These are phyloP conservation scores for Globisporangium echinulatum DNA, from an alignment of 352 stramenopile species.

Conservation along the genomic window DNA sequence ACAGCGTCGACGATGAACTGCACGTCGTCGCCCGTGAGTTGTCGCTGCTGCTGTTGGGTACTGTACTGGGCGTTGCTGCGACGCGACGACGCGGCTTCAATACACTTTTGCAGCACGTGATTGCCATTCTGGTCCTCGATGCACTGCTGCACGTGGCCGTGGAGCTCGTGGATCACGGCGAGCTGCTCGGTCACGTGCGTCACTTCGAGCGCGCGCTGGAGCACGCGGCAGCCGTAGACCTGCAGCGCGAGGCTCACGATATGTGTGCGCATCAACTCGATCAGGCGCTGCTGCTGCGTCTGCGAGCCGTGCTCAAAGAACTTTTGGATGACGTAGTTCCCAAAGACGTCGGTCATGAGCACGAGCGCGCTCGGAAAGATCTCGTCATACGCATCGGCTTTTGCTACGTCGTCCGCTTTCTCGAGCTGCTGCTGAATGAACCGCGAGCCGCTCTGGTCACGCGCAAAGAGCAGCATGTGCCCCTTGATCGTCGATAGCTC, in stretches of 20 bases:
- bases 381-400: slow-evolving; percentile 75
- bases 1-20: slow-evolving; percentile 98
- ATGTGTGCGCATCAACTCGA: slow-evolving; percentile 87
- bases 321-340: slow-evolving; percentile 99
- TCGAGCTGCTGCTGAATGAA: slow-evolving; percentile 89
- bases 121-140: slow-evolving; percentile 98
- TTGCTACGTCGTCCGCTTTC: slow-evolving; percentile 65
- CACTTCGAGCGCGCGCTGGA: slow-evolving; percentile 91
- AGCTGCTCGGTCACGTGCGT: slow-evolving; percentile 70
- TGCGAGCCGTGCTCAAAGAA: slow-evolving; percentile 92
- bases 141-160: slow-evolving; percentile 85
- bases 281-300: slow-evolving; percentile 83
- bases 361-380: slow-evolving; percentile 71
- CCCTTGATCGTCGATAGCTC: slow-evolving; percentile 74
- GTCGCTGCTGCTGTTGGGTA: neutral
- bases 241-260: slow-evolving; percentile 95
- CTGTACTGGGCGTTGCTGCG: slow-evolving; percentile 16
- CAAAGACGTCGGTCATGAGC: slow-evolving; percentile 95
- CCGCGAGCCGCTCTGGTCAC: slow-evolving; percentile 77
- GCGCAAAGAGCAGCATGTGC: slow-evolving; percentile 81
- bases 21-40: slow-evolving; percentile 83
- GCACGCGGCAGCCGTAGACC: slow-evolving; percentile 95
- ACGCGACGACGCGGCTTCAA: slow-evolving; percentile 85
- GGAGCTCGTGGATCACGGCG: slow-evolving; percentile 69
- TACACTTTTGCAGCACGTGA: slow-evolving; percentile 98